Evolutionary conservation across 352 stramenopile genomes (phyloP), one percentile per base, ranked within the genome.

Genomic region (Phytophthora ramorum): DNA sequence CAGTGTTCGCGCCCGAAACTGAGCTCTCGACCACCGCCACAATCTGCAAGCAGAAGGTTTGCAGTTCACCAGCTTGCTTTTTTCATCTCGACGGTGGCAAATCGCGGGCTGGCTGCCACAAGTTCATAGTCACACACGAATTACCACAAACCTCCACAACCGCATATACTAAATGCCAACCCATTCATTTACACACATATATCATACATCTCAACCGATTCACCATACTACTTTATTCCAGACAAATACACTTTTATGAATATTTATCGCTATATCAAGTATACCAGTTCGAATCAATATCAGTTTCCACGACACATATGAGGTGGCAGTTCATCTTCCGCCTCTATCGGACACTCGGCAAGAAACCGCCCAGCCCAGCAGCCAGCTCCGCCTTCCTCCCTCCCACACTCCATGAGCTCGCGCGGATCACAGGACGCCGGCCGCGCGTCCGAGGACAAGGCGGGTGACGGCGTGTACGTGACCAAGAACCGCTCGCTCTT

Each of bases 401-500:
- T 41, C 35, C 49, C 19, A 43, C 12, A n/a, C 30, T n/a, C 44
- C 17, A 70, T 76, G 67, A 76, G 62, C 49, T 52, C 57, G 0
- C 66, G 22, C 22, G 22, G 22, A 24, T 24, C 22, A 24, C 22
- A 50, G 19, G 63, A 76, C 49, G 55, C 22, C 22, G 22, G 22
- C 3, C 22, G 22, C 22, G 1, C 30, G 35, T 30, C 60, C 10
- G 55, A 77, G 30, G 64, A 76, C 32, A 71, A 71, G 51, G 67
- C 37, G 10, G 74, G 76, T 20, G 83, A 95, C 34, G 83, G 83
- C 71, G 85, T 95, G 57, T 95, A 95, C 69, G 83, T 95, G 63
- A 95, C 85, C 41, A 91, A 92, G 78, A 93, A 78, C 46, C 83
- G 87, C 14, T 93, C 85, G n/a, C 77, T 85, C 37, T 93, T 95